A percentile compares a stretch with the other conserved stretches of the same genome.
Evolutionary conservation across 164 flowering plant species (phyloP).

Genomic region (Hamamelis virginiana): DNA sequence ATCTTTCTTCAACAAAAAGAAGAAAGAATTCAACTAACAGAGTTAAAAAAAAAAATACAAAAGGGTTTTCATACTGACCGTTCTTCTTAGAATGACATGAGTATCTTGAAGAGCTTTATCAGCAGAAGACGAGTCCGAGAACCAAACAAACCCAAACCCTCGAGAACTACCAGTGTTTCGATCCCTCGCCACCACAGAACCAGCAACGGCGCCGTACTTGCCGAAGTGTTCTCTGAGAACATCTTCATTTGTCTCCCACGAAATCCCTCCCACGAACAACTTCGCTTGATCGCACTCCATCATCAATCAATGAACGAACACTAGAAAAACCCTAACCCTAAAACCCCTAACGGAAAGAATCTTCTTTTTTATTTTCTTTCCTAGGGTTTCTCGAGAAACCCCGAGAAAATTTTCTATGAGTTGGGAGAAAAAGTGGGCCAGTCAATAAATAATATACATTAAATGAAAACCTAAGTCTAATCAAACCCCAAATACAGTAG

Average conservation of each 20-base stretch:
- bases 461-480: too few relatives aligned
- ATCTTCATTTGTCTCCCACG: slow-evolving; percentile 61
- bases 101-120: slow-evolving; percentile 55
- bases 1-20: too few relatives aligned
- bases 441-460: too few relatives aligned
- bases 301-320: slow-evolving; percentile 7
- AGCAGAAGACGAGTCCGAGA: slow-evolving; percentile 49
- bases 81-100: slow-evolving; percentile 55
- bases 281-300: slow-evolving; percentile 52
- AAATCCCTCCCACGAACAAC: slow-evolving; percentile 68
- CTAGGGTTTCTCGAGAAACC: too few relatives aligned
- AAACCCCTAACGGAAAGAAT: not conserved
- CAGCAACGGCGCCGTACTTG: slow-evolving; percentile 51
- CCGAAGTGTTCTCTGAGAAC: slow-evolving; percentile 49
- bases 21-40: too few relatives aligned
- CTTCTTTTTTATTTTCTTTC: too few relatives aligned
- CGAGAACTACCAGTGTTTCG: slow-evolving; percentile 37
- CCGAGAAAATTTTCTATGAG: too few relatives aligned
- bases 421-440: too few relatives aligned
- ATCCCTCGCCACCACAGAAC: slow-evolving; percentile 43
- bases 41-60: not conserved
- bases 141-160: slow-evolving; percentile 71
- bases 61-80: slow-evolving; percentile 34
- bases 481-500: too few relatives aligned
- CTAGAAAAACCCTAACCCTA: slow-evolving; percentile 13